phyloP scores from a whole-genome alignment of 768 basidiomycete species.

The Leccinum imitatum region DNA sequence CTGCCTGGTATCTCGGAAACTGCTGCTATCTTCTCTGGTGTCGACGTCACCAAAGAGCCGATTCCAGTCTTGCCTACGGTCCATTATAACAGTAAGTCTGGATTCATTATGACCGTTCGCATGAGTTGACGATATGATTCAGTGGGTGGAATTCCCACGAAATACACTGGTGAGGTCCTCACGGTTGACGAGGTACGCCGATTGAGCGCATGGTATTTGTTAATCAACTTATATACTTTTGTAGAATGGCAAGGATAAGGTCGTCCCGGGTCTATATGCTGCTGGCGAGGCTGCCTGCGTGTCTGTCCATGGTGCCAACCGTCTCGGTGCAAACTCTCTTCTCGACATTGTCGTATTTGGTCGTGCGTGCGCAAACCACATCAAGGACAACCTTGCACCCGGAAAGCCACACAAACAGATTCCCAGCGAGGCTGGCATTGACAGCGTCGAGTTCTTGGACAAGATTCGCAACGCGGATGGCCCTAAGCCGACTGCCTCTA shows the following conservation, averaged over 20 bases:
- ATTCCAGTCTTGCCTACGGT: constrained; percentile 98
- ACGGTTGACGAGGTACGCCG: constrained; percentile 65
- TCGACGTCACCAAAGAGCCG: constrained; percentile 99
- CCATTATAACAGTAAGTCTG: constrained; percentile 91
- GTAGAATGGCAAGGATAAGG: constrained; percentile 82
- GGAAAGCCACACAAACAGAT: constrained; percentile 90
- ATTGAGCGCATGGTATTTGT: not conserved
- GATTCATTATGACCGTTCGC: not conserved
- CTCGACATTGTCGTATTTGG: constrained; percentile 99
- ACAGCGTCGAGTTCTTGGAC: constrained; percentile 86
- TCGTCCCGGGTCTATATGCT: constrained; percentile 96
- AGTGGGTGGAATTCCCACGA: constrained; percentile 99
- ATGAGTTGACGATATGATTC: constrained; percentile 11
- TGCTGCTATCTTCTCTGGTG: constrained; percentile 97
- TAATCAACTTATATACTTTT: not conserved
- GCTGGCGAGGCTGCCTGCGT: constrained; percentile 99
- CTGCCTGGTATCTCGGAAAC: constrained; percentile 99
- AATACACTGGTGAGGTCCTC: constrained; percentile 95
- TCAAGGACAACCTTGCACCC: constrained; percentile 84
- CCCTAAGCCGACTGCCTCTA: constrained; percentile 81
- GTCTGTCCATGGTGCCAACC: constrained; percentile 98
- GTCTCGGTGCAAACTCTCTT: constrained; percentile 98
- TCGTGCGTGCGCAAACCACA: constrained; percentile 98
- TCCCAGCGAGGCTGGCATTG: constrained; percentile 79
- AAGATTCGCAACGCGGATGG: constrained; percentile 83